Evolutionary conservation across 257 asterid genomes (phyloP).

Genomic region (Gentiana dahurica): DNA sequence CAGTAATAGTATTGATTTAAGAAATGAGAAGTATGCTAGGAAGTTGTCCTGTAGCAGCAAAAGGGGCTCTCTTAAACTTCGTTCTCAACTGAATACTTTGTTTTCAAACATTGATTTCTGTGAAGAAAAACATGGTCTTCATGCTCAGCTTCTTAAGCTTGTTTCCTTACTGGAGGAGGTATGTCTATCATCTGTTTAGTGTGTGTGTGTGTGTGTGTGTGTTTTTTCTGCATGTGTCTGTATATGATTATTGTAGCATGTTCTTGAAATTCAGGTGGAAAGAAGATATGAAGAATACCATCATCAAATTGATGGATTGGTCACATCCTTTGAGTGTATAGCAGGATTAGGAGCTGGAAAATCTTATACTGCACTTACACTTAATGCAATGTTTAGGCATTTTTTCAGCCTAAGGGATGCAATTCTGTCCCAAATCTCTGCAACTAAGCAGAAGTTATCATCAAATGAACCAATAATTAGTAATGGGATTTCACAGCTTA

Average conservation of each 20-base stretch:
- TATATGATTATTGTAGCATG: too few relatives aligned
- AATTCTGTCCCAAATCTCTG: constrained; percentile 50
- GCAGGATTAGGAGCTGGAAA: constrained; percentile 71
- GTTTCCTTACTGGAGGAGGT: constrained; percentile 71
- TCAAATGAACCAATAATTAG: constrained; percentile 52
- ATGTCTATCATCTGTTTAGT: background rate
- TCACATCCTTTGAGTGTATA: constrained; percentile 55
- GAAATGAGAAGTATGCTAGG: constrained; percentile 32
- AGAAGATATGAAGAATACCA: constrained; percentile 65
- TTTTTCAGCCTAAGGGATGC: constrained; percentile 53
- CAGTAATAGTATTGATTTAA: constrained; percentile 27
- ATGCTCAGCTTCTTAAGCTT: constrained; percentile 46
- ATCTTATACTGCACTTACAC: constrained; percentile 72
- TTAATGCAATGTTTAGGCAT: constrained; percentile 87
- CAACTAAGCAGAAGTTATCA: constrained; percentile 25
- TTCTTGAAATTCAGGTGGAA: constrained; percentile 44
- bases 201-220: background rate
- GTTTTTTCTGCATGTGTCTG: too few relatives aligned
- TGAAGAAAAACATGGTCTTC: constrained; percentile 36
- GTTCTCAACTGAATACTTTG: constrained; percentile 46
- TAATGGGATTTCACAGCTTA: constrained; percentile 46
- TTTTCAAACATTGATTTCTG: constrained; percentile 30
- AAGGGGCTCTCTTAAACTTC: constrained; percentile 33
- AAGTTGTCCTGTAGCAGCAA: constrained; percentile 30
- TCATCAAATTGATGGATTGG: constrained; percentile 48